These are phyloP conservation scores for Aspergillus kassunensis DNA, from an alignment of 495 filamentous ascomycete species.

Conservation along the genomic window DNA sequence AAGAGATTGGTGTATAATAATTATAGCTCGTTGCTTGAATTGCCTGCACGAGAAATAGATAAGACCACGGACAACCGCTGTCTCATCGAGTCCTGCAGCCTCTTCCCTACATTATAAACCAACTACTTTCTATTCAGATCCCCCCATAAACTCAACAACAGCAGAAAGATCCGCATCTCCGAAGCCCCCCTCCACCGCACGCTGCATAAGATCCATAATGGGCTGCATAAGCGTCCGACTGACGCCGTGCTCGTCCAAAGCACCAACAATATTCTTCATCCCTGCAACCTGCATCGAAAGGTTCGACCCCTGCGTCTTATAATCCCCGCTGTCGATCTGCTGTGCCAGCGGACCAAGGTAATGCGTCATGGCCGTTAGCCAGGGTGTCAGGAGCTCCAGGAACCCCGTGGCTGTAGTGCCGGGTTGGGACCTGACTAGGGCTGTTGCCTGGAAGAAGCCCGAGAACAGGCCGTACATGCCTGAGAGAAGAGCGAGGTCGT, in stretches of 20 bases:
- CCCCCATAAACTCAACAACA: background rate
- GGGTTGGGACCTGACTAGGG: background rate
- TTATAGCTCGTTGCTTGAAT: no score
- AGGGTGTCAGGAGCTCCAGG: conserved; percentile 4
- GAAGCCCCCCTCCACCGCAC: conserved; percentile 3
- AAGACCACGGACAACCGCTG: no score
- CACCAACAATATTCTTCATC: conserved; percentile 7
- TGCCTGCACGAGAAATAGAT: no score
- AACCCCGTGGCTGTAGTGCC: background rate
- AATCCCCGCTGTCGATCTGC: conserved; percentile 13
- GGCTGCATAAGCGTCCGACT: background rate
- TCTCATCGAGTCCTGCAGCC: no score
- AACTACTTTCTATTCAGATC: no score
- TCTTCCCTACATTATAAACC: no score
- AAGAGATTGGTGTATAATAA: no score
- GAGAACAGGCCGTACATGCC: conserved; percentile 16
- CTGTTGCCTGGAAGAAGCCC: conserved; percentile 11
- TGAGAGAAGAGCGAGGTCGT: conserved; percentile 13
- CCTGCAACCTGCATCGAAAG: conserved; percentile 11
- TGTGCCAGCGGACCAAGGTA: conserved; percentile 6
- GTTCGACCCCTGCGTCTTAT: conserved; percentile 7
- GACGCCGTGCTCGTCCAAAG: conserved; percentile 9
- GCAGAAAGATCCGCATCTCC: conserved; percentile 5
- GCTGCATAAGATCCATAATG: background rate
- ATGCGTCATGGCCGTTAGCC: conserved; percentile 4